Conservation (phyloP, 129 eudicot species). For the Lactuca saligna region DNA sequence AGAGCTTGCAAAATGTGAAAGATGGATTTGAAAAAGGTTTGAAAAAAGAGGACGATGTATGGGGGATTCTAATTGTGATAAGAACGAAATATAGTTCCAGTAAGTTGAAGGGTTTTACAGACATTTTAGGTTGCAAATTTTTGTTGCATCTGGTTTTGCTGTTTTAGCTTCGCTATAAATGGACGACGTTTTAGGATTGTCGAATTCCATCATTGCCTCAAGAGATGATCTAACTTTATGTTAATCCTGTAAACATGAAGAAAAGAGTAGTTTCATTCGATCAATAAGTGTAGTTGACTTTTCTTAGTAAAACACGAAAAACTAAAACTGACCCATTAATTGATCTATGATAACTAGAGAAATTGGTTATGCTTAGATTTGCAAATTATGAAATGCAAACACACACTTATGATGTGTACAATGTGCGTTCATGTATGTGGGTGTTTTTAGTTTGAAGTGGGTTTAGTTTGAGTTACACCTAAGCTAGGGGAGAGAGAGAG, state of each 20-base stretch:
- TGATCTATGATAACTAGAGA: background rate
- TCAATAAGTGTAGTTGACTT: background rate
- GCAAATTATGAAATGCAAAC: slow-evolving; percentile 12
- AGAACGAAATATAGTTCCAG: slow-evolving; percentile 67
- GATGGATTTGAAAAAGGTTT: too few species aligned
- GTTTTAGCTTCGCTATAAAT: slow-evolving; percentile 30
- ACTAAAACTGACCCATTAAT: slow-evolving; percentile 24
- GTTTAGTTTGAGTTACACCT: too few species aligned
- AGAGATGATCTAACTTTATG: slow-evolving; percentile 2
- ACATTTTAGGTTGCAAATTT: slow-evolving; percentile 42
- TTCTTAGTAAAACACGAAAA: background rate
- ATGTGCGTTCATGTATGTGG: slow-evolving; percentile 19
- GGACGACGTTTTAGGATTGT: slow-evolving; percentile 47
- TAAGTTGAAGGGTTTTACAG: slow-evolving; percentile 72
- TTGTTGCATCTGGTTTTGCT: slow-evolving; percentile 35
- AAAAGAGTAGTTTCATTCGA: background rate
- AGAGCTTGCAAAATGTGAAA: too few species aligned
- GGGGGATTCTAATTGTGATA: slow-evolving; percentile 23
- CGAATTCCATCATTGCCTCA: slow-evolving; percentile 26
- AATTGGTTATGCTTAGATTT: slow-evolving; percentile 27
- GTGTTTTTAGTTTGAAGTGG: too few species aligned
- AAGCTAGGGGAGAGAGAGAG: too few species aligned
- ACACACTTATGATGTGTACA: background rate
- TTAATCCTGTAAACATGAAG: slow-evolving; percentile 43
- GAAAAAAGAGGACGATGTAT: too few species aligned